Base-by-base conservation (phyloP, 805 yeast genomes). In the Ogataea sp. region DNA sequence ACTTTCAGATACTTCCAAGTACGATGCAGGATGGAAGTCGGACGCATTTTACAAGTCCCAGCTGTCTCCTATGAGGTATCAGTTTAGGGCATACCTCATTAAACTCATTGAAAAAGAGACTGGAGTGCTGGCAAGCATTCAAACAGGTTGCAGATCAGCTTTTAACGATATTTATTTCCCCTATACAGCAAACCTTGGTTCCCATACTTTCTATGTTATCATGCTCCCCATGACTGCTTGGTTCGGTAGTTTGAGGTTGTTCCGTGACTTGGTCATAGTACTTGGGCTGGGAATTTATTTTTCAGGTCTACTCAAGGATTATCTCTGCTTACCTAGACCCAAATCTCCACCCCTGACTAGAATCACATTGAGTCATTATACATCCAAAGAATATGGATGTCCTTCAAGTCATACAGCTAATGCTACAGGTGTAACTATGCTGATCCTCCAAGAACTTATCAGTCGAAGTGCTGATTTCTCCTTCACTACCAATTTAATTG, bases 381-480 rank as follows among this genome's bases (percentile, higher is more conserved):
- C 97, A 0, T 75, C 95, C 3, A 77, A 82, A 51, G 98, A 90
- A 58, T 90, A 90, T 58, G 98, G 98, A 3, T 87, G 89, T 50
- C 98, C 97, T 1, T 78, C 88, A 31, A 81, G 94, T 3, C 98
- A 90, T 58, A 73, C 90, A n/a, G 94, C 97, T 26, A 93, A 90
- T 59, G 96, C 97, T 5, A 78, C 94, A 0, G 82, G 86, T 0
- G 95, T 85, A 3, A 74, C 85, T 0, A 50, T 86, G 21, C 61
- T 81, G 21, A 43, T 77, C 24, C 39, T 65, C 3, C 35, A 38
- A 18, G 40, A 47, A 20, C 36, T 53, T 5, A 10, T 41, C 7
- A 6, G 32, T 2, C 39, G 40, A 24, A 32, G 53, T 64, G 29
- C 39, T 48, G 9, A 42, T 2, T 24, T 33, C 15, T 20, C 40